Base-by-base conservation (phyloP, 2,329 filamentous ascomycete species). In the Mariannaea elegans region DNA sequence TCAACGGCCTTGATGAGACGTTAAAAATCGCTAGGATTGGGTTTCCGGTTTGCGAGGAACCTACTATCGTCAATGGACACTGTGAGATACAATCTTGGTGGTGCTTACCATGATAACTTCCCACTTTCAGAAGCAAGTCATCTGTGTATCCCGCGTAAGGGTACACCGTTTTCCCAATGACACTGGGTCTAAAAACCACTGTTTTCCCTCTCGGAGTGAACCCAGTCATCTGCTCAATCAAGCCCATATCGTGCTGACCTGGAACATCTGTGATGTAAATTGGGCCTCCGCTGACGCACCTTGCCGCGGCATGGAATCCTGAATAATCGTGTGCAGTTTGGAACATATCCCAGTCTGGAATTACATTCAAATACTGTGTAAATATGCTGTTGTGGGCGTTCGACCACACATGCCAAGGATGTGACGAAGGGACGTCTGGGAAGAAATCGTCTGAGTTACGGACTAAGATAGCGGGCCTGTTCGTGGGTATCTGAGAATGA, bases 371-470 rank as follows among this genome's bases (percentile, higher is more conserved):
- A 71, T 95, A 90, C 63, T 92, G 88, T 2, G 90, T 94, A 13
- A 98, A 81, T 1, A 98, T 81, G 29, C 87, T 84, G 73, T 97
- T 97, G 76, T 97, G 91, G 0, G 94, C 94, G 72, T 98, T 99
- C 64, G 90, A 87, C 82, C 96, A 99, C 32, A 98, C 85, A 75
- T 99, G 95, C 94, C 95, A 99, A 0, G 94, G 87, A 63, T 99
- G 95, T 7, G 90, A 93, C 0, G 87, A 84, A 0, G 89, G 86
- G 4, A 93, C 85, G 42, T 93, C 87, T 0, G 95, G 95, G 75
- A 96, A 97, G 81, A 94, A 99, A 76, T 98, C 91, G 64, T 89
- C 94, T 1, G 92, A 96, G 77, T 96, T 98, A 45, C 95, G 90
- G 16, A 93, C 85, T 0, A 94, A 81, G 21, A 96, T 82, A 0